These are phyloP conservation scores for Coemansia sp. DNA, from an alignment of 192 early-diverging fungal species.

Conservation along the genomic window DNA sequence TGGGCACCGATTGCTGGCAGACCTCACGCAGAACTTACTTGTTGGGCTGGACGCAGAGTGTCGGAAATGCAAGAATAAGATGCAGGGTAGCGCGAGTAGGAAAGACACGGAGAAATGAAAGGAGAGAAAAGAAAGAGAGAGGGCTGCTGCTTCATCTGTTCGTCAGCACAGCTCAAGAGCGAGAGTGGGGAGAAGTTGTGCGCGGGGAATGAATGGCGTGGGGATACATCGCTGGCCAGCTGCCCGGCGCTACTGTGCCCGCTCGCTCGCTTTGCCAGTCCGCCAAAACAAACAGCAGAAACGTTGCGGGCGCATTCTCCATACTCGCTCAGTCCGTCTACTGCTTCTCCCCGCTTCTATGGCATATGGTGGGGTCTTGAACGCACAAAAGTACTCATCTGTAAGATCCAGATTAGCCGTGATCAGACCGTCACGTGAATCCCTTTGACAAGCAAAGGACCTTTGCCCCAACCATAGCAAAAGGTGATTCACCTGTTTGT, in stretches of 20 bases:
- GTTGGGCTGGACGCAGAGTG: constrained; percentile 3
- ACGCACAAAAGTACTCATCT: constrained; percentile 36
- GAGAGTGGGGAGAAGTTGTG: not conserved
- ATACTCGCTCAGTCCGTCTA: constrained; percentile 10
- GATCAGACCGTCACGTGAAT: not conserved
- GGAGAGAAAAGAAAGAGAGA: constrained; percentile 3
- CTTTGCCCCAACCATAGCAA: not conserved
- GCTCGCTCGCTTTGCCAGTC: not conserved
- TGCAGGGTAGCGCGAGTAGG: not conserved
- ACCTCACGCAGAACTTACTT: constrained; percentile 15
- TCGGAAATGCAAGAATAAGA: constrained; percentile 1
- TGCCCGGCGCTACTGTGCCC: constrained; percentile 14
- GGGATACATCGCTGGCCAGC: not conserved
- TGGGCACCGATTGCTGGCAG: constrained; percentile 5
- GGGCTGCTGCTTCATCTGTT: not conserved
- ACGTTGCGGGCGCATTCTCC: constrained; percentile 29
- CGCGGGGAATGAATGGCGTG: constrained; percentile 12
- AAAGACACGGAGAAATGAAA: not conserved
- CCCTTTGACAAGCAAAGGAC: too few relatives aligned
- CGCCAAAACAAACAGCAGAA: constrained; percentile 13
- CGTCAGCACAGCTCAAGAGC: not conserved
- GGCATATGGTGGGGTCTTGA: not conserved
- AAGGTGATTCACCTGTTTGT: not conserved
- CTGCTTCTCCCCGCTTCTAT: constrained; percentile 15
- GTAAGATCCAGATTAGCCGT: constrained; percentile 18